Conservation (phyloP, 2,329 filamentous ascomycete genomes). For the Calonectria multiphialidica region DNA sequence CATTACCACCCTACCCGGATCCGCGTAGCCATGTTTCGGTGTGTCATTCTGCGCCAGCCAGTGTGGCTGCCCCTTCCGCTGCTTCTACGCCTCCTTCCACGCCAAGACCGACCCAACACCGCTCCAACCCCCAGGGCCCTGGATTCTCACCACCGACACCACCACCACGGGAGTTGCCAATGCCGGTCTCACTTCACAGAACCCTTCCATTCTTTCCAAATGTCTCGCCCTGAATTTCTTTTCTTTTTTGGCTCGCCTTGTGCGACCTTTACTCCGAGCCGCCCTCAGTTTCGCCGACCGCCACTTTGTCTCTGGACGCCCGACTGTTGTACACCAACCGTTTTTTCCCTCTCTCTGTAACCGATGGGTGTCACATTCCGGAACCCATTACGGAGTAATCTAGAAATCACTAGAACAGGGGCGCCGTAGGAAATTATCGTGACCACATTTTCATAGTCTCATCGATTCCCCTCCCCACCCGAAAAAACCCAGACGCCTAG, state of each 20-base stretch:
- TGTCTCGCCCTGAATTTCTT: background rate
- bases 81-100: conserved; percentile 11
- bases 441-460: background rate
- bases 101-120: background rate
- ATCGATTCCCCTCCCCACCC: background rate
- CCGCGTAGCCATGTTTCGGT: conserved; percentile 16
- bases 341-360: background rate
- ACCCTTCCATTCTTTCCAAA: background rate
- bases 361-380: background rate
- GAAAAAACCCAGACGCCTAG: background rate
- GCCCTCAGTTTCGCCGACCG: background rate
- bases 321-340: background rate
- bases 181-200: background rate
- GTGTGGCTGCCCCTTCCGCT: conserved; percentile 8
- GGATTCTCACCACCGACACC: background rate
- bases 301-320: background rate
- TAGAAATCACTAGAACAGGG: conserved; percentile 2
- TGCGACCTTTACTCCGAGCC: background rate
- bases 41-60: background rate
- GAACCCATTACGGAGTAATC: background rate
- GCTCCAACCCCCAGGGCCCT: background rate
- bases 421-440: background rate
- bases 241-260: background rate
- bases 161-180: background rate
- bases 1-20: conserved; percentile 21